Evolutionary conservation across 352 stramenopile species (phyloP).

Genomic region (Phytophthora gonapodyides): DNA sequence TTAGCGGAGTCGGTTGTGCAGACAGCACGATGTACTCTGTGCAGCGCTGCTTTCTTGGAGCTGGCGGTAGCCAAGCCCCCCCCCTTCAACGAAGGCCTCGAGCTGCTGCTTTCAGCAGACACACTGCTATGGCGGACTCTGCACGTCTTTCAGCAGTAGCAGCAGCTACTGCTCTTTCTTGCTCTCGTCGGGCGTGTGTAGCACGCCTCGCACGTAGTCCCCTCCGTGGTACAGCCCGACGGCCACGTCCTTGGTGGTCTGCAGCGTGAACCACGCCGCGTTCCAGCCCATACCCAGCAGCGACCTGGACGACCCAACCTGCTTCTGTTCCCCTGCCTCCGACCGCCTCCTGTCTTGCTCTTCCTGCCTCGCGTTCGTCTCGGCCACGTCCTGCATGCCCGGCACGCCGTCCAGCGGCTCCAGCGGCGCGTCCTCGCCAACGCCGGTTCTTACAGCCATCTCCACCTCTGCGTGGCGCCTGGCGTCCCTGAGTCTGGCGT

Average conservation of each 20-base stretch:
- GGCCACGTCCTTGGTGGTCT: slow-evolving; percentile 51
- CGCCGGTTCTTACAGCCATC: slow-evolving; percentile 46
- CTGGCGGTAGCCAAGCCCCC: no score
- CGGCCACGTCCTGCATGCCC: slow-evolving; percentile 33
- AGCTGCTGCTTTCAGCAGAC: no score
- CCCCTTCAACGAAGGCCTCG: no score
- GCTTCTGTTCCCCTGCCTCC: slow-evolving; percentile 12
- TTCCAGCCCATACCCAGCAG: slow-evolving; percentile 41
- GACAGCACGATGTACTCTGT: no score
- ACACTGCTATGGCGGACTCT: no score
- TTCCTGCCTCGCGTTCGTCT: slow-evolving; percentile 11
- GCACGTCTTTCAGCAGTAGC: no score
- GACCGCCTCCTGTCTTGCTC: slow-evolving; percentile 6
- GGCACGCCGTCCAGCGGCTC: slow-evolving; percentile 41
- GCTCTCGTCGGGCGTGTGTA: slow-evolving; percentile 27
- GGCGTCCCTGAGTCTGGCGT: slow-evolving; percentile 40
- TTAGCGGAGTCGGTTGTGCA: no score
- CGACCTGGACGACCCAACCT: slow-evolving; percentile 17
- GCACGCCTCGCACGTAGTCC: slow-evolving; percentile 45
- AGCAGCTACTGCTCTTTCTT: slow-evolving; percentile 27
- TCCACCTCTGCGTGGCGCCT: slow-evolving; percentile 62
- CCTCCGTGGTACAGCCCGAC: slow-evolving; percentile 47
- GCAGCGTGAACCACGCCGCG: slow-evolving; percentile 50
- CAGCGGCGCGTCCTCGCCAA: slow-evolving; percentile 36
- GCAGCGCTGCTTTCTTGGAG: no score